phyloP scores from a whole-genome alignment of 2,329 filamentous ascomycete species.

The Fusarium heterosporum region DNA sequence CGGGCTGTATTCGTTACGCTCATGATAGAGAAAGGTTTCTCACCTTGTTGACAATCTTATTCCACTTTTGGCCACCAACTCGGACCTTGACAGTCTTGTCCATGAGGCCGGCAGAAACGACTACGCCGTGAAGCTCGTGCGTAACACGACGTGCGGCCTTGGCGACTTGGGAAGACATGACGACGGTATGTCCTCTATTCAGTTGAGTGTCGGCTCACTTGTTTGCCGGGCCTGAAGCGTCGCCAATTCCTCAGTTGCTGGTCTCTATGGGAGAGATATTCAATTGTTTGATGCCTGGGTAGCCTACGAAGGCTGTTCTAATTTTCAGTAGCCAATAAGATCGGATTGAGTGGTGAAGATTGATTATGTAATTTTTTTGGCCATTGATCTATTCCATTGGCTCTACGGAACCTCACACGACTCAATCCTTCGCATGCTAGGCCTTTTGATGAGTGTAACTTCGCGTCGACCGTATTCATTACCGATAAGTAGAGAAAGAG shows the following conservation, averaged over 20 bases:
- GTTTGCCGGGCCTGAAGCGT: slow-evolving; percentile 9
- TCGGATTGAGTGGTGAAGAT: background rate
- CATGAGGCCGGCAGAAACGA: slow-evolving; percentile 83
- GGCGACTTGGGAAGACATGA: slow-evolving; percentile 56
- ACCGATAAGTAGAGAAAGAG: background rate
- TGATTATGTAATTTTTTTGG: slow-evolving; percentile 36
- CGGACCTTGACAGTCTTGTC: slow-evolving; percentile 82
- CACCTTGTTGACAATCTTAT: slow-evolving; percentile 79
- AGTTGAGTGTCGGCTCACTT: background rate
- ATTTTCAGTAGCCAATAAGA: slow-evolving; percentile 43
- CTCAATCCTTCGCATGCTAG: slow-evolving; percentile 17
- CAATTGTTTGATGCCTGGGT: slow-evolving; percentile 13
- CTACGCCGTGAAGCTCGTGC: slow-evolving; percentile 72
- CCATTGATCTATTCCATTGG: slow-evolving; percentile 17
- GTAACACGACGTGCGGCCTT: slow-evolving; percentile 59
- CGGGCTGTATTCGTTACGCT: background rate
- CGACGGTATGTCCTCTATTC: background rate
- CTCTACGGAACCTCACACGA: slow-evolving; percentile 13
- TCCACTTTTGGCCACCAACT: slow-evolving; percentile 78
- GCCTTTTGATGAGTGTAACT: background rate
- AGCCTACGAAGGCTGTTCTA: slow-evolving; percentile 28
- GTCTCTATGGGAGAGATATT: slow-evolving; percentile 15
- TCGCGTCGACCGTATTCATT: background rate
- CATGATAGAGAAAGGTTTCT: slow-evolving; percentile 7
- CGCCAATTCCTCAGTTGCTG: slow-evolving; percentile 27